Percentiles rank a stretch among this genome's conserved stretches.
phyloP scores from a whole-genome alignment of 2,329 filamentous ascomycete genomes.

The Colletotrichum sp. region DNA sequence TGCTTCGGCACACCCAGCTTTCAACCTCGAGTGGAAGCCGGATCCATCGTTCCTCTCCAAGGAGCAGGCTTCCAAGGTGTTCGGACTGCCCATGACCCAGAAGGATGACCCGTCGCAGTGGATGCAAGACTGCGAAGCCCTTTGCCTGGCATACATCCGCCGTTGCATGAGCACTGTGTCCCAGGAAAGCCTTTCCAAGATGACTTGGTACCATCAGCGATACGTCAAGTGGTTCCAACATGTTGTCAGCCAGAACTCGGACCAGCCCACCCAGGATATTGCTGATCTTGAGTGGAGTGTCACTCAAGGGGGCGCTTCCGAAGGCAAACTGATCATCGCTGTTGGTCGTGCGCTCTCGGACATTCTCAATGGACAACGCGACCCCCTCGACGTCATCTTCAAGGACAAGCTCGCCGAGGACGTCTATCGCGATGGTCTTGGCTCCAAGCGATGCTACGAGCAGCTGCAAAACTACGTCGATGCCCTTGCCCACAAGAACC shows the following conservation, averaged over 20 bases:
- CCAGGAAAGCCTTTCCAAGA: background rate
- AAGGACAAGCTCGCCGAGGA: constrained; percentile 27
- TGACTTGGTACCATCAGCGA: constrained; percentile 14
- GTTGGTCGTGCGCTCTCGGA: constrained; percentile 25
- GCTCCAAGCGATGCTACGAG: constrained; percentile 20
- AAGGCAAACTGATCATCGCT: constrained; percentile 25
- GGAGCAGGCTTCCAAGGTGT: constrained; percentile 16
- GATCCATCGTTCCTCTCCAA: constrained; percentile 22
- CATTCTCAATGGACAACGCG: constrained; percentile 29
- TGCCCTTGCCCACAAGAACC: constrained; percentile 32
- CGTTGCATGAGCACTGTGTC: background rate
- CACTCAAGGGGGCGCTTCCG: constrained; percentile 4
- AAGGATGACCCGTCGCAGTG: constrained; percentile 21
- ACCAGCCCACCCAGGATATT: background rate
- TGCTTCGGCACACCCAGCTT: constrained; percentile 9
- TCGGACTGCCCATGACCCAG: constrained; percentile 11
- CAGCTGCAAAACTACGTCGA: constrained; percentile 26
- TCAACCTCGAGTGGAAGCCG: constrained; percentile 25
- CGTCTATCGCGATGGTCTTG: constrained; percentile 27
- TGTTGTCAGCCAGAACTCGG: background rate
- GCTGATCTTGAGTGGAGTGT: constrained; percentile 17
- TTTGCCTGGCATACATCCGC: constrained; percentile 17
- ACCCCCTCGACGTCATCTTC: constrained; percentile 33
- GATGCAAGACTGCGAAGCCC: constrained; percentile 23
- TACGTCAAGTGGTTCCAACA: constrained; percentile 23